Percentiles rank a stretch among this genome's conserved stretches.
Evolutionary conservation across 345 rosid genomes (phyloP).

Genomic region (Cardiospermum halicacabum): DNA sequence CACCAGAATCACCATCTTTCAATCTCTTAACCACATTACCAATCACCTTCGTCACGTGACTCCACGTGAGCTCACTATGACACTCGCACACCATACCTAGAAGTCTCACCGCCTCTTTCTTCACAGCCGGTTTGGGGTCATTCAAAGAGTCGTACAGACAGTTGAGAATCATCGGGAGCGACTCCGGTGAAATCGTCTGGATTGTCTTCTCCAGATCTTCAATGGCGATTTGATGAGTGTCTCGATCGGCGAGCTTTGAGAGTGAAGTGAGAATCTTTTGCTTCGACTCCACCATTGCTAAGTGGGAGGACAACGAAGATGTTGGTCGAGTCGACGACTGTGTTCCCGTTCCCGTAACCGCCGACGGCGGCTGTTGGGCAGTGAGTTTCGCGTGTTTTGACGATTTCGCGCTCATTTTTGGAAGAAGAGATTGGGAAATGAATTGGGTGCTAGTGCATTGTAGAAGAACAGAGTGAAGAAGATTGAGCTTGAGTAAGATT

Average conservation of each 20-base stretch:
- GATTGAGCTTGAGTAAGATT: not conserved
- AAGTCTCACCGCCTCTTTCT: conserved; percentile 74
- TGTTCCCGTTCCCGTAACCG: not conserved
- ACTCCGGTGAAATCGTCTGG: conserved; percentile 61
- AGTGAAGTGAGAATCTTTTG: conserved; percentile 82
- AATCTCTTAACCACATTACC: conserved; percentile 67
- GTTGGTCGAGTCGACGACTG: conserved; percentile 29
- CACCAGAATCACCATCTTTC: conserved; percentile 88
- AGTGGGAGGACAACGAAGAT: conserved; percentile 68
- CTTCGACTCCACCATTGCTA: conserved; percentile 93
- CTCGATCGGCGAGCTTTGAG: conserved; percentile 90
- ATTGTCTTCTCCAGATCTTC: conserved; percentile 81
- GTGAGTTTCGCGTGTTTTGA: conserved; percentile 17
- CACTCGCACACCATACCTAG: conserved; percentile 53
- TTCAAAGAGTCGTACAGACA: conserved; percentile 80
- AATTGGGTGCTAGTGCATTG: not conserved
- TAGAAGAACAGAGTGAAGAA: not conserved
- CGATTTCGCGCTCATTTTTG: conserved; percentile 48
- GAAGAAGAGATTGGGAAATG: not conserved
- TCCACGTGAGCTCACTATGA: conserved; percentile 58
- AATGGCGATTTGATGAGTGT: conserved; percentile 89
- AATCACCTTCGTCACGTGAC: conserved; percentile 70
- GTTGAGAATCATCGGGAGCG: conserved; percentile 84
- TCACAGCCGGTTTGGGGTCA: conserved; percentile 84
- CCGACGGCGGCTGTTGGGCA: conserved; percentile 17